Conservation (phyloP, 495 filamentous ascomycete genomes). For the Penicillium ucsense region DNA sequence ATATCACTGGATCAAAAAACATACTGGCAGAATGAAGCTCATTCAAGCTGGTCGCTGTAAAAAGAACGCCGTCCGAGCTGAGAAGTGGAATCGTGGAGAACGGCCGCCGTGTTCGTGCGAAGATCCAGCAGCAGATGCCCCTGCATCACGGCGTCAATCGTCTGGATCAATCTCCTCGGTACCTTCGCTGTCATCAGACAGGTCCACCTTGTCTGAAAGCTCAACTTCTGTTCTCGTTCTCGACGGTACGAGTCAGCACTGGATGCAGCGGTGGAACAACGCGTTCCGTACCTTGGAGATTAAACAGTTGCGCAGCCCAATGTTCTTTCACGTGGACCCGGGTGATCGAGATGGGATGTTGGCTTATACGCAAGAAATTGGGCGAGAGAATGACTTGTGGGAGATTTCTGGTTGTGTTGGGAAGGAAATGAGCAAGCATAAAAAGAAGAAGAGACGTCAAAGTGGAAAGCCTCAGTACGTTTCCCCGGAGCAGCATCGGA, state of each 20-base stretch:
- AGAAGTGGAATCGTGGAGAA: constrained; percentile 20
- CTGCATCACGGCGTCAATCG: constrained; percentile 8
- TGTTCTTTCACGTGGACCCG: constrained; percentile 61
- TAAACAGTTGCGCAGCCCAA: constrained; percentile 50
- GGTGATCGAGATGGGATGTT: constrained; percentile 53
- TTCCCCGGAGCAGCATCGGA: neutral
- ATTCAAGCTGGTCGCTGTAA: constrained; percentile 22
- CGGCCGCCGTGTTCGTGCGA: constrained; percentile 2
- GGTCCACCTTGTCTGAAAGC: constrained; percentile 21
- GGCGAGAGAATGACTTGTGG: constrained; percentile 39
- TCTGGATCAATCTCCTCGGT: constrained; percentile 19
- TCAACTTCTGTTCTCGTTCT: constrained; percentile 34
- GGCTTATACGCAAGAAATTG: constrained; percentile 45
- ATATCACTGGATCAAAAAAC: constrained; percentile 54
- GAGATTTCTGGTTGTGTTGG: constrained; percentile 53
- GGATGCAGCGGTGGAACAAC: constrained; percentile 49
- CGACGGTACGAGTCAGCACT: constrained; percentile 40
- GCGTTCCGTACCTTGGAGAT: constrained; percentile 49
- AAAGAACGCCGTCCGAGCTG: constrained; percentile 20
- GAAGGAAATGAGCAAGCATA: constrained; percentile 55
- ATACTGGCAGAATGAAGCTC: constrained; percentile 37
- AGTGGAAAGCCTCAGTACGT: constrained; percentile 21
- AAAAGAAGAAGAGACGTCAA: constrained; percentile 46
- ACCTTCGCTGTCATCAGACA: constrained; percentile 15
- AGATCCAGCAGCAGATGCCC: constrained; percentile 4